phyloP scores from a whole-genome alignment of 768 basidiomycete genomes.

The Boletus reticuloceps region DNA sequence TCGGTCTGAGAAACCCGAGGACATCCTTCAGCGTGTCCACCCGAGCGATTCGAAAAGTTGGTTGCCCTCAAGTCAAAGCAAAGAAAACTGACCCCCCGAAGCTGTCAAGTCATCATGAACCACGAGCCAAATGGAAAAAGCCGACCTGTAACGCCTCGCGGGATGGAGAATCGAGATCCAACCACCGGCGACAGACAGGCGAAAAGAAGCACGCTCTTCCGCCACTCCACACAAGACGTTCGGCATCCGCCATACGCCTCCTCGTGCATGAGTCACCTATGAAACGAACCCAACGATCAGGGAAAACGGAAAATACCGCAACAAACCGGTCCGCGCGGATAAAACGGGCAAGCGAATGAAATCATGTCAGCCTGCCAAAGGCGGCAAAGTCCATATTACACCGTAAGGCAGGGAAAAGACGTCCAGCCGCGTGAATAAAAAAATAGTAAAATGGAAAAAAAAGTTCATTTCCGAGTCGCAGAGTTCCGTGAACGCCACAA shows the following conservation, averaged over 20 bases:
- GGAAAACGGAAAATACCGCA: neutral
- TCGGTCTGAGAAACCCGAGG: too few species aligned
- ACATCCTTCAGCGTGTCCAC: too few species aligned
- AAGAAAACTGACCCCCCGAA: too few species aligned
- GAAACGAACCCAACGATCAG: neutral
- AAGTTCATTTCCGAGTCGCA: neutral
- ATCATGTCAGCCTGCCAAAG: neutral
- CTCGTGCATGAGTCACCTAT: neutral
- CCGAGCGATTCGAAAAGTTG: too few species aligned
- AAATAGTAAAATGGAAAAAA: too few species aligned
- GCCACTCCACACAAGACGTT: neutral
- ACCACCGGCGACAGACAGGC: too few species aligned
- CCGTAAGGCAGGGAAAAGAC: neutral
- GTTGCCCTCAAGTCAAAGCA: too few species aligned
- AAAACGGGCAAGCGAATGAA: neutral
- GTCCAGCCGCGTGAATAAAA: neutral
- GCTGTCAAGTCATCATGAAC: too few species aligned
- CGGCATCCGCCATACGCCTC: neutral
- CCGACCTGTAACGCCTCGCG: conserved; percentile 5
- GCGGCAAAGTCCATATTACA: neutral
- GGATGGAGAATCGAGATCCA: neutral
- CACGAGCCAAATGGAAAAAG: neutral
- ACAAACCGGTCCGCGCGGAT: neutral
- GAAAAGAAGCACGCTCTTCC: neutral
- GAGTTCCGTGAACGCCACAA: conserved; percentile 7